Evolutionary conservation across 1,284 basidiomycete genomes (phyloP).

Genomic region (Fomitopsis pinicola): DNA sequence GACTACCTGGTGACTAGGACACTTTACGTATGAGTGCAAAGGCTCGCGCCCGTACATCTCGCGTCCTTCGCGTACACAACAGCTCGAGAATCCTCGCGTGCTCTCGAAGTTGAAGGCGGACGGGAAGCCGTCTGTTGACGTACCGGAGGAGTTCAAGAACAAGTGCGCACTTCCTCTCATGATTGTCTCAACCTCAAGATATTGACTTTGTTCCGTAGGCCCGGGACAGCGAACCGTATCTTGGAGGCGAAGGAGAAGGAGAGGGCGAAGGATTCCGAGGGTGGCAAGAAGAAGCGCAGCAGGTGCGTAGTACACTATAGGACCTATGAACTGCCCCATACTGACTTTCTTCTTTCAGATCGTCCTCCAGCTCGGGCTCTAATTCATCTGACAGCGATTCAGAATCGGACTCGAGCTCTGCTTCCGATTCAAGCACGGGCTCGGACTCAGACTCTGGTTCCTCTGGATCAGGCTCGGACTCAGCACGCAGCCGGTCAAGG

Average conservation of each 20-base stretch:
- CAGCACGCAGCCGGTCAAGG: slow-evolving; percentile 35
- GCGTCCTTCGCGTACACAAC: slow-evolving; percentile 72
- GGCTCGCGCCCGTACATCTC: slow-evolving; percentile 66
- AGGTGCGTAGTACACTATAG: slow-evolving; percentile 36
- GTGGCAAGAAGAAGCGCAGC: slow-evolving; percentile 40
- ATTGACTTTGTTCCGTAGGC: slow-evolving; percentile 33
- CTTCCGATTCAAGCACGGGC: slow-evolving; percentile 27
- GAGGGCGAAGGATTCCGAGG: slow-evolving; percentile 42
- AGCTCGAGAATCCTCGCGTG: slow-evolving; percentile 65
- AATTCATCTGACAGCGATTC: not conserved
- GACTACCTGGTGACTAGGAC: slow-evolving; percentile 40
- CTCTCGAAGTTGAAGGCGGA: slow-evolving; percentile 61
- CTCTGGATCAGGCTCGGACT: slow-evolving; percentile 42
- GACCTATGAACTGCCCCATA: not conserved
- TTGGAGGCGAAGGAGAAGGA: slow-evolving; percentile 72
- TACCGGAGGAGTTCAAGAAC: slow-evolving; percentile 77
- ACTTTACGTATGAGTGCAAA: slow-evolving; percentile 80
- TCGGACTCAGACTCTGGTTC: slow-evolving; percentile 24
- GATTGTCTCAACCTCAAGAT: not conserved
- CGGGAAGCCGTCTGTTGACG: slow-evolving; percentile 66
- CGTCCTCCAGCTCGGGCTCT: not conserved
- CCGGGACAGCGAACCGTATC: slow-evolving; percentile 69
- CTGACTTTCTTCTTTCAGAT: not conserved
- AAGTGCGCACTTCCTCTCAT: slow-evolving; percentile 43
- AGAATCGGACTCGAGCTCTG: not conserved